phyloP scores from a whole-genome alignment of 2,329 filamentous ascomycete species.

The Endothia cerciana region DNA sequence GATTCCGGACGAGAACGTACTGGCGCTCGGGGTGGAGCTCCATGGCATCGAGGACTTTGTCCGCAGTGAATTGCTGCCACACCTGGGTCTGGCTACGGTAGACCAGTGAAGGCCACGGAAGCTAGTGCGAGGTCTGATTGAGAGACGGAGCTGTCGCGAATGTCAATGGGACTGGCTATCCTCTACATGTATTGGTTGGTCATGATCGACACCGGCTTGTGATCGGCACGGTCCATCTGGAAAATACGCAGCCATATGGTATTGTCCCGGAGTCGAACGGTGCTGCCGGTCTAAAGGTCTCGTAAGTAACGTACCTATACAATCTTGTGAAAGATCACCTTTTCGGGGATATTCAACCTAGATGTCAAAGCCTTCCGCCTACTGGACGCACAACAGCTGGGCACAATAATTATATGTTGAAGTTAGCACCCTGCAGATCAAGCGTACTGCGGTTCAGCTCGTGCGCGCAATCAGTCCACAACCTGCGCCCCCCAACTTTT shows the following conservation, averaged over 20 bases:
- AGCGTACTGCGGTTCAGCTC: background rate
- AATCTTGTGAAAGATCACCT: too few species aligned
- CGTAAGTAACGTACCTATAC: too few species aligned
- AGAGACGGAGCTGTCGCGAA: background rate
- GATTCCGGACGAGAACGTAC: constrained; percentile 16
- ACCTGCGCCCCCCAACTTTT: background rate
- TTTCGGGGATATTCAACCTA: too few species aligned
- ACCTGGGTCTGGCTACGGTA: constrained; percentile 17
- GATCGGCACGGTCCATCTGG: background rate
- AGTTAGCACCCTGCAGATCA: background rate
- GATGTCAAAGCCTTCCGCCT: background rate
- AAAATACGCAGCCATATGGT: background rate
- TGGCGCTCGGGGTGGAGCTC: constrained; percentile 15
- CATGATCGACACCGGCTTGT: background rate
- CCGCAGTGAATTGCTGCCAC: constrained; percentile 15
- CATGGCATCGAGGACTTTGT: constrained; percentile 23
- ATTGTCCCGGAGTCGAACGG: background rate
- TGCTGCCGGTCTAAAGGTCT: background rate
- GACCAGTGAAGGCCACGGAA: background rate
- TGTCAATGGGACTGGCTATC: too few species aligned
- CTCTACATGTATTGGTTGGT: background rate
- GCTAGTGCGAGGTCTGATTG: background rate
- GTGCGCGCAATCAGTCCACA: background rate
- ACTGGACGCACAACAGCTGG: background rate
- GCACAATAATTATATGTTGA: background rate